phyloP scores from a whole-genome alignment of 352 stramenopile genomes.

The Globisporangium carolinianum region DNA sequence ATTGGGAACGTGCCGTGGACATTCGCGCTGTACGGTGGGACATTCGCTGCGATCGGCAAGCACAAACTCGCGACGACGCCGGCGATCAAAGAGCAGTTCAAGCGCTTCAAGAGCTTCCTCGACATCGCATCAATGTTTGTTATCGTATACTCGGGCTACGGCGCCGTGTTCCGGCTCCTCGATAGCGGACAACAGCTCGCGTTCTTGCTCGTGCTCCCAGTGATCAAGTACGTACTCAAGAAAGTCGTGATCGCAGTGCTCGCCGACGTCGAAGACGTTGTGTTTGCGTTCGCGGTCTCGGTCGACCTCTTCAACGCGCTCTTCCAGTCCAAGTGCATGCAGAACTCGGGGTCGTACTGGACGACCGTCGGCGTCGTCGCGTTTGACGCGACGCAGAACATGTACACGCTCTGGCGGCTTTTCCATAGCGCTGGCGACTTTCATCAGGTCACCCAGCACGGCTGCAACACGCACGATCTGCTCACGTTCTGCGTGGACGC shows the following conservation, averaged over 20 bases:
- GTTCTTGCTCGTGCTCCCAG: conserved; percentile 10
- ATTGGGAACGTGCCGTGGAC: background rate
- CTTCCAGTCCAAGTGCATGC: conserved; percentile 16
- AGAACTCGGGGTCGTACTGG: conserved; percentile 9
- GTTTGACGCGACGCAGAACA: conserved; percentile 6
- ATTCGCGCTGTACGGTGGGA: background rate
- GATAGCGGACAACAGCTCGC: conserved; percentile 1
- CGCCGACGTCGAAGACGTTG: conserved; percentile 5
- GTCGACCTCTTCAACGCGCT: conserved; percentile 14
- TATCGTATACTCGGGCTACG: conserved; percentile 8
- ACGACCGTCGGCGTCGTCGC: conserved; percentile 14
- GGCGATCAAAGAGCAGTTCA: conserved; percentile 1
- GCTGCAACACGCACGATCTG: background rate
- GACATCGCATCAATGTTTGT: background rate
- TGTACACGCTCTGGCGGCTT: conserved; percentile 1
- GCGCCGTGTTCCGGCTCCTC: conserved; percentile 3
- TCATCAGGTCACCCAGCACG: background rate
- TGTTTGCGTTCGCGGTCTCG: background rate
- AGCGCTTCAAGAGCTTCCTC: background rate
- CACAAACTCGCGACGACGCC: conserved; percentile 15
- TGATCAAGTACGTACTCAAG: conserved; percentile 9
- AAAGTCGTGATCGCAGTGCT: background rate
- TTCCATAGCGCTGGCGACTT: background rate
- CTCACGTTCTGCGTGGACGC: background rate
- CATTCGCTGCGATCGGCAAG: conserved; percentile 4